Evolutionary conservation across 352 stramenopile species (phyloP).

Genomic region (Peronosclerospora sorghi): DNA sequence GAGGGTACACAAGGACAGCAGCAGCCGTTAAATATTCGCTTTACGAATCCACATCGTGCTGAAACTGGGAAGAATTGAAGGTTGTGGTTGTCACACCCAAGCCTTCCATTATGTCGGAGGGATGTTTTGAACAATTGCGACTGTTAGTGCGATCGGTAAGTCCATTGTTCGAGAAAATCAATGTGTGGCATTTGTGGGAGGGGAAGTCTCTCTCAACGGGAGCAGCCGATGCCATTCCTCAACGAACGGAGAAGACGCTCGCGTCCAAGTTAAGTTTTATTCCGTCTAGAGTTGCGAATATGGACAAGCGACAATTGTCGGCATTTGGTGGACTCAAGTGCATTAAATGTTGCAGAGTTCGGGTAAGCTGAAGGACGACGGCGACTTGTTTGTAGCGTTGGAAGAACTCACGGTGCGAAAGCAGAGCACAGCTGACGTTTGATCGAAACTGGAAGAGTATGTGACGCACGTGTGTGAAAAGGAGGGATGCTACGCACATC

Average conservation of each 20-base stretch:
- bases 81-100: neutral
- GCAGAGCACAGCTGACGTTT: conserved; percentile 15
- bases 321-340: conserved; percentile 49
- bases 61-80: conserved; percentile 2
- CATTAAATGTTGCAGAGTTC: conserved; percentile 22
- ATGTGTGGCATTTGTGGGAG: conserved; percentile 36
- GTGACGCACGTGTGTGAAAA: conserved; percentile 10
- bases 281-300: neutral
- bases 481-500: conserved; percentile 21
- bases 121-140: conserved; percentile 16
- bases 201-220: conserved; percentile 28
- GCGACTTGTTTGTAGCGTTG: conserved; percentile 40
- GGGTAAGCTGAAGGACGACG: conserved; percentile 25
- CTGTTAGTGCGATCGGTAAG: conserved; percentile 10
- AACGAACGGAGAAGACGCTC: conserved; percentile 32
- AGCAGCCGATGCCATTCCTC: conserved; percentile 17
- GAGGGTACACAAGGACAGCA: conserved; percentile 8
- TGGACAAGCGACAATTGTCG: neutral
- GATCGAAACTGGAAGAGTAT: conserved; percentile 29
- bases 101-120: conserved; percentile 5
- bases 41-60: conserved; percentile 7
- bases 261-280: conserved; percentile 31
- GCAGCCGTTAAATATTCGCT: conserved; percentile 6
- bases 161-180: conserved; percentile 20
- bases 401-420: conserved; percentile 45